A percentile compares a stretch with the other conserved stretches of the same genome.
phyloP scores from a whole-genome alignment of 2,329 filamentous ascomycete genomes.

The Dactylellina haptotyla region DNA sequence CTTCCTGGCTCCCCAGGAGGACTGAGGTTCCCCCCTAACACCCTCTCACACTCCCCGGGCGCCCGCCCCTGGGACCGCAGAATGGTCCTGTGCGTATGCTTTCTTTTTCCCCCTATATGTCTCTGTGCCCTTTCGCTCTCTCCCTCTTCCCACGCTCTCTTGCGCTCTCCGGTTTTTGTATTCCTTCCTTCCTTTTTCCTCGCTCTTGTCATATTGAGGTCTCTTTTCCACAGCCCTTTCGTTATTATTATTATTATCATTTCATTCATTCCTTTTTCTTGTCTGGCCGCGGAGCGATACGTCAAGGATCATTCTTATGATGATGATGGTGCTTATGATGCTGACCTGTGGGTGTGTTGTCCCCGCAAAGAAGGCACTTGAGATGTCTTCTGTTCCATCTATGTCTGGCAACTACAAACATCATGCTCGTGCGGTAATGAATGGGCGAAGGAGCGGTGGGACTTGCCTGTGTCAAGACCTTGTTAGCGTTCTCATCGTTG shows the following conservation, averaged over 20 bases:
- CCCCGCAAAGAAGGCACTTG: neutral
- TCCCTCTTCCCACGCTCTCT: conserved; percentile 5
- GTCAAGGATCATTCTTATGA: conserved; percentile 21
- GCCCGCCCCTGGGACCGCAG: conserved; percentile 18
- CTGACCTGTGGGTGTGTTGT: conserved; percentile 5
- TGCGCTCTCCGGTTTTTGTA: conserved; percentile 1
- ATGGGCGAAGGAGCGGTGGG: no score
- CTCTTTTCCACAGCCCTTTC: conserved; percentile 7
- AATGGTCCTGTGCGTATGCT: conserved; percentile 49
- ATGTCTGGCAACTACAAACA: conserved; percentile 2
- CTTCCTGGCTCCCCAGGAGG: neutral
- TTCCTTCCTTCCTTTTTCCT: conserved; percentile 9
- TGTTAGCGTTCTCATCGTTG: neutral
- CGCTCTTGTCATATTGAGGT: neutral
- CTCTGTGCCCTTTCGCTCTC: neutral
- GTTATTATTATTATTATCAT: neutral
- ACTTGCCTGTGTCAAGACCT: conserved; percentile 2
- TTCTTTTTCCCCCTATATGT: conserved; percentile 43
- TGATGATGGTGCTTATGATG: conserved; percentile 16
- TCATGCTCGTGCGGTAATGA: conserved; percentile 18
- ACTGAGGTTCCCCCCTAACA: conserved; percentile 3
- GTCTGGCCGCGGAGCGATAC: neutral
- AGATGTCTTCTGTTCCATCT: neutral
- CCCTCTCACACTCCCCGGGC: conserved; percentile 9
- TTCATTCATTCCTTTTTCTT: neutral